Conservation (phyloP, 116 monocot species). For the Posidonia oceanica region DNA sequence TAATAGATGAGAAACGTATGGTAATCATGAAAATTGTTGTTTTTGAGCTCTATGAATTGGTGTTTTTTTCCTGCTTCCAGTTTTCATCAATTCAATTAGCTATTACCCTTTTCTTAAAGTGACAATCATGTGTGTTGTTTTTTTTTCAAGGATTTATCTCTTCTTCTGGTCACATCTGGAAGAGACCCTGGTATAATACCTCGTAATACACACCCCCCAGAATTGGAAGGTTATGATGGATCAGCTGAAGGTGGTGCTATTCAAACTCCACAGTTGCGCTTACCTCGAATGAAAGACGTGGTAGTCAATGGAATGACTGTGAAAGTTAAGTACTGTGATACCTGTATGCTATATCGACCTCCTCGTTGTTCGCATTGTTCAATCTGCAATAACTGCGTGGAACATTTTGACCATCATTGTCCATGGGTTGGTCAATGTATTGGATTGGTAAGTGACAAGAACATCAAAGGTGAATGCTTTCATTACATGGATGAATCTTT, state of each 20-base stretch:
- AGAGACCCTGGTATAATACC: constrained; percentile 87
- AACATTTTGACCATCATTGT: constrained; percentile 83
- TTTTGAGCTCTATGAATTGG: too few species aligned
- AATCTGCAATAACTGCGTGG: constrained; percentile 82
- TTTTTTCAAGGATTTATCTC: constrained; percentile 50
- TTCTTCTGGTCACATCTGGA: constrained; percentile 64
- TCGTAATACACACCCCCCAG: constrained; percentile 62
- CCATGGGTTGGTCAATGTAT: constrained; percentile 94
- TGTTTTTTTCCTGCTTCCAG: neutral
- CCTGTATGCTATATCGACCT: constrained; percentile 86
- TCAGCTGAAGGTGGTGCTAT: constrained; percentile 23
- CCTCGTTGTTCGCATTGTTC: constrained; percentile 90
- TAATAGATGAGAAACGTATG: neutral
- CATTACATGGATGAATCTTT: neutral
- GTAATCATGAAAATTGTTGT: neutral
- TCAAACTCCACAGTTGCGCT: constrained; percentile 46
- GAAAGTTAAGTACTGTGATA: constrained; percentile 77
- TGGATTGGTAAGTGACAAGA: constrained; percentile 41
- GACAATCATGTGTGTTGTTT: neutral
- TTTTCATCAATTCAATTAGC: too few species aligned
- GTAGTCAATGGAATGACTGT: constrained; percentile 62
- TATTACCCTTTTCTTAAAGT: neutral
- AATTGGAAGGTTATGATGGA: constrained; percentile 42
- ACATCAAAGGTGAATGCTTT: neutral
- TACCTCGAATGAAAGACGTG: constrained; percentile 63